Base-by-base conservation (phyloP, 2,329 filamentous ascomycete genomes). In the Colletotrichum destructivum region DNA sequence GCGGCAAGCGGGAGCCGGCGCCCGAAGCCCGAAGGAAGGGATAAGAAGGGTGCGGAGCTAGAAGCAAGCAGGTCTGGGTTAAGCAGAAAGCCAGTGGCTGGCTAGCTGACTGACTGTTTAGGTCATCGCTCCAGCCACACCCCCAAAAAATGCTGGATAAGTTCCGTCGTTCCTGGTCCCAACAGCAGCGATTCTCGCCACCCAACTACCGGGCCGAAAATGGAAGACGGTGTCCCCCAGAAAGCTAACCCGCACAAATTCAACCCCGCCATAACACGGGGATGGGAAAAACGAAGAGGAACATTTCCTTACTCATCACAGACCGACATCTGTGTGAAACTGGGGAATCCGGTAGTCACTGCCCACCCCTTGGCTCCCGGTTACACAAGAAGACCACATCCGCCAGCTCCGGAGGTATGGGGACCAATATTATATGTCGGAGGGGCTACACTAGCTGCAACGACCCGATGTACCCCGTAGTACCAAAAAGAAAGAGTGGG, bases 161-260 rank as follows among this genome's bases (percentile, higher is more conserved):
- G 40, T n/a, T 16, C 52, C 52, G 52, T 55, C 63, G 68, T 71
- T 71, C 68, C 68, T 71, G 68, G 23, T 46, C 65, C 31, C 31
- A 35, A 35, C 64, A 71, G 69, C 69, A 62, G 42, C 57, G 38
- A 55, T 18, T 44, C 44, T 68, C 52, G 69, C 69, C 64, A 71
- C 69, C 57, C 63, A 71, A 71, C 57, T 68, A 71, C 69, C 69
- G 64, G 62, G 46, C 64, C 31, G 18, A 55, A 55, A 56, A 44
- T 38, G 47, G 47, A 42, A 51, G 35, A 44, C 42, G 7, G 49
- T 23, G 44, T 47, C 52, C 64, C 68, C 64, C 64, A 59, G 69
- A 57, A 51, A 54, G 47, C 26, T 40, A 67, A 46, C 65, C 62
- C 64, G 38, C 64, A 61, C 62, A 9, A 49, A 46, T 11, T 38